Conservation (phyloP, 2,329 filamentous ascomycete genomes). For the Colletotrichum brevisporum region DNA sequence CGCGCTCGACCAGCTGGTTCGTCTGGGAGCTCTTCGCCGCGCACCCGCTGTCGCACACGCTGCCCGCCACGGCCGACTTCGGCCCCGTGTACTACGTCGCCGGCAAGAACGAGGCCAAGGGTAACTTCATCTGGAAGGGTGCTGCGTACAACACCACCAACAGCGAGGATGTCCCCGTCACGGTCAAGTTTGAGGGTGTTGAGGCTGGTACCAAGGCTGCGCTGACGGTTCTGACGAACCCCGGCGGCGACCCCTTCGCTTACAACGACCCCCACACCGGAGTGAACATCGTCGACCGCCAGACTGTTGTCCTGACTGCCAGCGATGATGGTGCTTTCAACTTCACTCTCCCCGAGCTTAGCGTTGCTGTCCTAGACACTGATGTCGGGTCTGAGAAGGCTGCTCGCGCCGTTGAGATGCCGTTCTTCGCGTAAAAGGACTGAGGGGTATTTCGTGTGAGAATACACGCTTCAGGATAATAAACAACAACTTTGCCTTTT, state of each 20-base stretch:
- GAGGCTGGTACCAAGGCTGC: conserved; percentile 54
- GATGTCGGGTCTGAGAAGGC: conserved; percentile 18
- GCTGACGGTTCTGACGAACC: conserved; percentile 62
- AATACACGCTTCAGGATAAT: no score
- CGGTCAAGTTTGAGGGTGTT: conserved; percentile 61
- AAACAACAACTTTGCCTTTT: no score
- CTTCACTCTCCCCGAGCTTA: conserved; percentile 68
- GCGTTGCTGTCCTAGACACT: conserved; percentile 69
- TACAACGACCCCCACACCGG: conserved; percentile 60
- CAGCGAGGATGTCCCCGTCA: conserved; percentile 59
- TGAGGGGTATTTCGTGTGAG: no score
- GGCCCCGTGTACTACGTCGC: conserved; percentile 66
- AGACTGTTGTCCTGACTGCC: conserved; percentile 55
- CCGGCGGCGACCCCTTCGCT: conserved; percentile 55
- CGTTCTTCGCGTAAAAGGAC: background rate
- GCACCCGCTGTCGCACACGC: conserved; percentile 61
- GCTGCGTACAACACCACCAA: conserved; percentile 67
- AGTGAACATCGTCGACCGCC: conserved; percentile 64
- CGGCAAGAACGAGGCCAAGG: conserved; percentile 58
- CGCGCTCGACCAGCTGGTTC: conserved; percentile 64
- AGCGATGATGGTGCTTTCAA: conserved; percentile 62
- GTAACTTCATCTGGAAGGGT: conserved; percentile 63
- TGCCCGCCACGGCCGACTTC: conserved; percentile 58
- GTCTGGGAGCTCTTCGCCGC: conserved; percentile 64
- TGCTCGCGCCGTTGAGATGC: background rate